A percentile compares a stretch with the other conserved stretches of the same genome.
These are phyloP conservation scores for Spathaspora sp. DNA, from an alignment of 805 yeast genomes.

Conservation along the genomic window DNA sequence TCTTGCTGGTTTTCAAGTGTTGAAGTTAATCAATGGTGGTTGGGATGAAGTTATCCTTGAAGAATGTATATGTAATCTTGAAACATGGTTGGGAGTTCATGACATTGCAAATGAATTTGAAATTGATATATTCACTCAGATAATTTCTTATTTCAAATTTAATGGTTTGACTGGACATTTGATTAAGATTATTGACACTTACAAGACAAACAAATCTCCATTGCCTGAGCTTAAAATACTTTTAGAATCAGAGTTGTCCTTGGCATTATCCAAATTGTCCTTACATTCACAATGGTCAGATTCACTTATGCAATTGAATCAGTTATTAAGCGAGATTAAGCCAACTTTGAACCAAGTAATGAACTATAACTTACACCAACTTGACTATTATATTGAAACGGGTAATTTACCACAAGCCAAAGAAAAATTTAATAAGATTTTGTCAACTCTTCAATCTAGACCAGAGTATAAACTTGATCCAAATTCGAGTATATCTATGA, in stretches of 20 bases:
- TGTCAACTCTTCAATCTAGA: slow-evolving; percentile 19
- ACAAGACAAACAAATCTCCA: slow-evolving; percentile 11
- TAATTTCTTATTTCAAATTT: slow-evolving; percentile 21
- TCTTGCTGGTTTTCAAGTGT: slow-evolving; percentile 19
- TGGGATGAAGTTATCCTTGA: slow-evolving; percentile 21
- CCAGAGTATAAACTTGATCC: slow-evolving; percentile 24
- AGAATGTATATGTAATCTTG: slow-evolving; percentile 10
- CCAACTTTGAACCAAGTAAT: slow-evolving; percentile 12
- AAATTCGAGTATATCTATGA: slow-evolving; percentile 9
- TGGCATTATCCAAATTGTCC: slow-evolving; percentile 6
- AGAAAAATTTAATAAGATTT: slow-evolving; percentile 20
- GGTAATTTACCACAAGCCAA: slow-evolving; percentile 16
- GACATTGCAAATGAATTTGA: slow-evolving; percentile 18
- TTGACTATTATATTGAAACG: slow-evolving; percentile 20
- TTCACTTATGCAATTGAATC: slow-evolving; percentile 13
- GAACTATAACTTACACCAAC: slow-evolving; percentile 25
- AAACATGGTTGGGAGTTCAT: not conserved
- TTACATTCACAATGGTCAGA: slow-evolving; percentile 12
- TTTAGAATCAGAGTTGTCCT: slow-evolving; percentile 12
- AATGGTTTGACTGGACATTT: slow-evolving; percentile 22
- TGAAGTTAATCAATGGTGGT: slow-evolving; percentile 15
- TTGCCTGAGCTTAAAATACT: slow-evolving; percentile 4
- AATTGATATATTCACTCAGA: slow-evolving; percentile 19
- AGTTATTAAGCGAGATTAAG: slow-evolving; percentile 9
- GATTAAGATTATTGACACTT: slow-evolving; percentile 17